phyloP scores from a whole-genome alignment of 2,329 filamentous ascomycete species.

The Ophiostoma sp. region DNA sequence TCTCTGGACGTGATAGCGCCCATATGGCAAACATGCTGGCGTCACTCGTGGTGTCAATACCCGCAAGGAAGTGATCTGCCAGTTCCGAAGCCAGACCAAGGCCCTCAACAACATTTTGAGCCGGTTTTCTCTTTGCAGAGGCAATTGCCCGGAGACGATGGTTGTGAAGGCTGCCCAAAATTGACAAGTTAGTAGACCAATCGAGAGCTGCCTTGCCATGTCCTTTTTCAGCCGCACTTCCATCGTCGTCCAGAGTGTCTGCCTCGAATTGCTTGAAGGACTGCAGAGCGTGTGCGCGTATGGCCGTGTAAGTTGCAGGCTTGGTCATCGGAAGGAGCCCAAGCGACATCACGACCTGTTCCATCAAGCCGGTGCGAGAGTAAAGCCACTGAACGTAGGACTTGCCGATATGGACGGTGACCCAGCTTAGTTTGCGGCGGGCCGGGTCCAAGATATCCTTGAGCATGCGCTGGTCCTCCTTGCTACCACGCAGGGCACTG shows the following conservation, averaged over 20 bases:
- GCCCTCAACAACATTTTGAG: slow-evolving; percentile 32
- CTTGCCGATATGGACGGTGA: slow-evolving; percentile 42
- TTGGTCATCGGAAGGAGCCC: slow-evolving; percentile 46
- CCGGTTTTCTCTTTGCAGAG: slow-evolving; percentile 22
- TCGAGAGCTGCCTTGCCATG: slow-evolving; percentile 23
- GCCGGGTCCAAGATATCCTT: slow-evolving; percentile 45
- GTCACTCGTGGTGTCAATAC: slow-evolving; percentile 47
- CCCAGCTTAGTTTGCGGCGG: slow-evolving; percentile 46
- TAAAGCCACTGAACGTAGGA: slow-evolving; percentile 46
- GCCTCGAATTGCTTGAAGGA: slow-evolving; percentile 29
- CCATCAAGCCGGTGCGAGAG: slow-evolving; percentile 37
- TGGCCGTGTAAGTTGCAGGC: slow-evolving; percentile 48
- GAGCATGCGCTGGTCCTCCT: slow-evolving; percentile 39
- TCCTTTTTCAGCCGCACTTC: not conserved
- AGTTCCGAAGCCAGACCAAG: slow-evolving; percentile 49
- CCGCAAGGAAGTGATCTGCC: slow-evolving; percentile 50
- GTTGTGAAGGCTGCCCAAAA: slow-evolving; percentile 38
- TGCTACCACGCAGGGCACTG: slow-evolving; percentile 34
- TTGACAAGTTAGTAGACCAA: slow-evolving; percentile 28
- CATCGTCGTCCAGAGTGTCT: not conserved
- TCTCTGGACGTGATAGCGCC: slow-evolving; percentile 43
- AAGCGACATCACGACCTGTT: slow-evolving; percentile 32
- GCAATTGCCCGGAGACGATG: not conserved
- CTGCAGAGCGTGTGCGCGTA: slow-evolving; percentile 36
- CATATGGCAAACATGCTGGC: slow-evolving; percentile 48